These are phyloP conservation scores for Beauveria bassiana DNA, from an alignment of 2,329 filamentous ascomycete species.

Conservation along the genomic window DNA sequence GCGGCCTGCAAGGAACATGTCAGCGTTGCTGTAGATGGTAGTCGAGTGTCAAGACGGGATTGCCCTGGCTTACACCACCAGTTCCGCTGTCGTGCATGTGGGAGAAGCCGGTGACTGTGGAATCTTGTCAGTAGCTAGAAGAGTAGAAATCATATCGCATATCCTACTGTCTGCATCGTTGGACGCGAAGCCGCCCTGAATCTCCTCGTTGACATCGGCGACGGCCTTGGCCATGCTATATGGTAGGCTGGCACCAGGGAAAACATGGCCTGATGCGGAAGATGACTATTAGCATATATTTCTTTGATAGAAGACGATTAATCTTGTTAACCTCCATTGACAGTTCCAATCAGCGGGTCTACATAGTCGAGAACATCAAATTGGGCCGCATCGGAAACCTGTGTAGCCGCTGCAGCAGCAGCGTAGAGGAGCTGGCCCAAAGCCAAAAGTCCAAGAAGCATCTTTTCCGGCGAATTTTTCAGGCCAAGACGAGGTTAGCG, in stretches of 20 bases:
- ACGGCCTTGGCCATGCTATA: slow-evolving; percentile 24
- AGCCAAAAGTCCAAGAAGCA: neutral
- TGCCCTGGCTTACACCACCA: slow-evolving; percentile 22
- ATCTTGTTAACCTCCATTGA: slow-evolving; percentile 17
- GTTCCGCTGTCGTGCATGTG: slow-evolving; percentile 25
- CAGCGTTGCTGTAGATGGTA: neutral
- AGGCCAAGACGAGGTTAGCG: neutral
- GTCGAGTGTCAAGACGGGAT: neutral
- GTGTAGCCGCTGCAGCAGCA: neutral
- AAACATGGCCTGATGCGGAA: slow-evolving; percentile 19
- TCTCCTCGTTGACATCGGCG: slow-evolving; percentile 20
- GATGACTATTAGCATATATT: neutral
- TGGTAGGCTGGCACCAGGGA: slow-evolving; percentile 21
- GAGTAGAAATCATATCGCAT: neutral
- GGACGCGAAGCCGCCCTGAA: slow-evolving; percentile 20
- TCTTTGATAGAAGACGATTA: neutral
- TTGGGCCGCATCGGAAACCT: neutral
- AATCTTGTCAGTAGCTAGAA: neutral
- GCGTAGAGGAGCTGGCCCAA: neutral
- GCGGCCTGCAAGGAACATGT: slow-evolving; percentile 21
- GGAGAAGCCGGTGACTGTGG: slow-evolving; percentile 23
- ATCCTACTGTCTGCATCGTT: slow-evolving; percentile 18
- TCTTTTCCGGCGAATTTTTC: neutral
- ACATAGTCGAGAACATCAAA: slow-evolving; percentile 18
- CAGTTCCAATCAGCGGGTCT: slow-evolving; percentile 21